Evolutionary conservation across 1,284 basidiomycete genomes (phyloP).

Genomic region (Puccinia coronata): DNA sequence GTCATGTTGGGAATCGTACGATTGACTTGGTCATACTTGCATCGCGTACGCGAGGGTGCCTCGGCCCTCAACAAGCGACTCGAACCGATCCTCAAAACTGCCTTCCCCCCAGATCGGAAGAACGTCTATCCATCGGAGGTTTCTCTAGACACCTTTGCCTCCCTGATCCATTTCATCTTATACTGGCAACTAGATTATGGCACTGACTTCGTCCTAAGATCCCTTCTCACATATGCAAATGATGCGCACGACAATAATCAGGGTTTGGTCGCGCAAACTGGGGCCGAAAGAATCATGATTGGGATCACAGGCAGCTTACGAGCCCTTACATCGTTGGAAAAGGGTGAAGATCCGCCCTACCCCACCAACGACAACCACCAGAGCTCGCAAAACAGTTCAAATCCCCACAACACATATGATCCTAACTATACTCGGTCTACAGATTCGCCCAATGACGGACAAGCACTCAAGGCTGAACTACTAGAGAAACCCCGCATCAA

Average conservation of each 20-base stretch:
- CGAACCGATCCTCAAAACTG: constrained; percentile 73
- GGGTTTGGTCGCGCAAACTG: constrained; percentile 44
- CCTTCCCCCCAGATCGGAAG: constrained; percentile 74
- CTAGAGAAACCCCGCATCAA: constrained; percentile 47
- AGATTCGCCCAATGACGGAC: constrained; percentile 31
- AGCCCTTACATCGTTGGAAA: constrained; percentile 46
- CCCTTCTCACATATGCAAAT: constrained; percentile 32
- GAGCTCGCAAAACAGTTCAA: constrained; percentile 7
- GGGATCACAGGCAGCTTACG: constrained; percentile 46
- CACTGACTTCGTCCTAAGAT: constrained; percentile 69
- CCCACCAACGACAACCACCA: constrained; percentile 28
- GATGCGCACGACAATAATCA: constrained; percentile 30
- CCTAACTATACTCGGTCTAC: constrained; percentile 15
- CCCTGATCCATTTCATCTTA: constrained; percentile 78
- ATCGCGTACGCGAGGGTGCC: constrained; percentile 81
- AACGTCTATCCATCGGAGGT: constrained; percentile 72
- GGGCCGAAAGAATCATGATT: constrained; percentile 47
- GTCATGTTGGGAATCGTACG: constrained; percentile 81
- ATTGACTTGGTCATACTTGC: constrained; percentile 89
- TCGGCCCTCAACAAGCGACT: constrained; percentile 77
- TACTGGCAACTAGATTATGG: constrained; percentile 85
- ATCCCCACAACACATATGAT: not conserved
- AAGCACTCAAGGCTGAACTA: constrained; percentile 34
- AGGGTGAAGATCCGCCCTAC: constrained; percentile 43
- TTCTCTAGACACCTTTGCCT: constrained; percentile 73